Evolutionary conservation across 1,284 basidiomycete species (phyloP).

Genomic region (Cystobasidium slooffiae): DNA sequence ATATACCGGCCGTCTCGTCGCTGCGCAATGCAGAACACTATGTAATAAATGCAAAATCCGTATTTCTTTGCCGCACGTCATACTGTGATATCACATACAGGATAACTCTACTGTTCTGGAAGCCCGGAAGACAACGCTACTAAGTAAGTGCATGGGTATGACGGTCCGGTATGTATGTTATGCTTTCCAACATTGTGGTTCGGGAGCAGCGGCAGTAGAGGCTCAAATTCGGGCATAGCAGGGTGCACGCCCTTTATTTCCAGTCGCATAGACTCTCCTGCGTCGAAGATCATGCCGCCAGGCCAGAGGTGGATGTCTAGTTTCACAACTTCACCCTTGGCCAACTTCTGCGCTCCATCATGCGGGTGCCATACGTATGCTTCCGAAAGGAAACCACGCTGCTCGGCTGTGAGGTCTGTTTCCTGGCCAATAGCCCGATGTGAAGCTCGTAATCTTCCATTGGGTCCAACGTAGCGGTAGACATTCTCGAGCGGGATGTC

Average conservation of each 20-base stretch:
- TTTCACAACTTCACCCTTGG: conserved; percentile 49
- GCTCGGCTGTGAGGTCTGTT: conserved; percentile 30
- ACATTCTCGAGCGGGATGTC: background rate
- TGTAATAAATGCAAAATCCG: too few species aligned
- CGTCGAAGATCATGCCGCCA: conserved; percentile 51
- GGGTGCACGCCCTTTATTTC: conserved; percentile 47
- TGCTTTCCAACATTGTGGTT: conserved; percentile 8
- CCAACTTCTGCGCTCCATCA: conserved; percentile 38
- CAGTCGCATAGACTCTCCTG: conserved; percentile 50
- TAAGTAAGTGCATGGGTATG: background rate
- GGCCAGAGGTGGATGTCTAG: conserved; percentile 54
- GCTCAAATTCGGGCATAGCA: conserved; percentile 44
- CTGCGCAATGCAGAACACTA: too few species aligned
- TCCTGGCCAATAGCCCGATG: conserved; percentile 48
- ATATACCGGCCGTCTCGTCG: background rate
- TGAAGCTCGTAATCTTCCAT: conserved; percentile 52
- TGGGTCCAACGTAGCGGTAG: background rate
- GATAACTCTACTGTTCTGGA: too few species aligned
- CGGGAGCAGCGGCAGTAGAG: background rate
- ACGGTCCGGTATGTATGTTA: conserved; percentile 1
- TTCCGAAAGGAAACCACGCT: conserved; percentile 45
- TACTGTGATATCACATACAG: too few species aligned
- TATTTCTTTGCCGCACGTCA: too few species aligned
- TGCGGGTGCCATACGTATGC: conserved; percentile 43
- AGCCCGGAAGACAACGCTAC: background rate